A percentile compares a stretch with the other conserved stretches of the same genome.
Evolutionary conservation across 1,139 yeast species (phyloP).

Genomic region (Geotrichum aggregatum): DNA sequence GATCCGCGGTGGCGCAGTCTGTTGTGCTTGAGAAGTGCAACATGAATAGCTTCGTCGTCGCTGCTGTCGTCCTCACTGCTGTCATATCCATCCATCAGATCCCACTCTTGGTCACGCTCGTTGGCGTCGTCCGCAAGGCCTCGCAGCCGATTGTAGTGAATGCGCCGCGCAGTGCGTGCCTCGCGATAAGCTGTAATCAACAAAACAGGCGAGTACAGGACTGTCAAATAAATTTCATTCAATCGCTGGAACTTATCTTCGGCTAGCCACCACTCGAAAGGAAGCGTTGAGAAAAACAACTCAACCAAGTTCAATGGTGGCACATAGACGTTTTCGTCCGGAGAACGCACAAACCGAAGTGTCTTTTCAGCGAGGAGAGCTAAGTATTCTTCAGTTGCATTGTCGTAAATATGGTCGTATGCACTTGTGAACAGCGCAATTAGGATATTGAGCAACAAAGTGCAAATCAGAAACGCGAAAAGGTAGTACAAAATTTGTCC

Average conservation of each 20-base stretch:
- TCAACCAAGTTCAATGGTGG: slow-evolving; percentile 83
- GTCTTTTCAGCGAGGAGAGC: slow-evolving; percentile 84
- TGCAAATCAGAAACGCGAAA: slow-evolving; percentile 70
- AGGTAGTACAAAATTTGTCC: slow-evolving; percentile 72
- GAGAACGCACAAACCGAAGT: slow-evolving; percentile 77
- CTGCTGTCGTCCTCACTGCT: slow-evolving; percentile 35
- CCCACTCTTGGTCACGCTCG: slow-evolving; percentile 77
- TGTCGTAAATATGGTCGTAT: slow-evolving; percentile 72
- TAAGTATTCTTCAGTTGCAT: slow-evolving; percentile 79
- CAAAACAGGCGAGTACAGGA: slow-evolving; percentile 66
- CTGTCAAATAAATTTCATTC: slow-evolving; percentile 50
- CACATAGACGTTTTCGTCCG: slow-evolving; percentile 78
- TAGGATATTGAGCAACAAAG: slow-evolving; percentile 58
- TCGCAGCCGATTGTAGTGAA: slow-evolving; percentile 63
- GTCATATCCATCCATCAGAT: slow-evolving; percentile 70
- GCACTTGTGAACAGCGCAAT: slow-evolving; percentile 84
- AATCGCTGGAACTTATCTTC: slow-evolving; percentile 31
- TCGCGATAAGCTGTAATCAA: slow-evolving; percentile 60
- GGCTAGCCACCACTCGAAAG: slow-evolving; percentile 43
- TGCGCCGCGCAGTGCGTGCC: slow-evolving; percentile 60
- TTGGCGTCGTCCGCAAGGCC: slow-evolving; percentile 76
- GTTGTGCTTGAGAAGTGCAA: slow-evolving; percentile 28
- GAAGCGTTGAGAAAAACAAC: slow-evolving; percentile 42
- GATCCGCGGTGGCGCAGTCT: not conserved
- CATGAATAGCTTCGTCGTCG: slow-evolving; percentile 39